Conservation (phyloP, 2,329 filamentous ascomycete genomes). For the Macrophomina phaseolina region DNA sequence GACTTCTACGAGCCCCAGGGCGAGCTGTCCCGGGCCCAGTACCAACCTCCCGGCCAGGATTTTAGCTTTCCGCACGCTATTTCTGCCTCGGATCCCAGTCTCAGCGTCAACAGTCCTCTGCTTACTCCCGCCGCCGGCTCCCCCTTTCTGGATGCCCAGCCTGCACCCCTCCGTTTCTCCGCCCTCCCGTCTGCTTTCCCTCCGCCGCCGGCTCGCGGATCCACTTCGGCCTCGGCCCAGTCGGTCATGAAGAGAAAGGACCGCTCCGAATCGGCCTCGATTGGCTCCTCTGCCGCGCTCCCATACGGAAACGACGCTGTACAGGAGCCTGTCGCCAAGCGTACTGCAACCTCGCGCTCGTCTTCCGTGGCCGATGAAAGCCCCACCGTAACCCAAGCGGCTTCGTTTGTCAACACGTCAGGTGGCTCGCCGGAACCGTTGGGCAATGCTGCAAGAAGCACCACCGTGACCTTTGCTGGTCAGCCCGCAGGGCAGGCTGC, state of each 20-base stretch:
- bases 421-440: background rate
- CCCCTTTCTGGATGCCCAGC: constrained; percentile 7
- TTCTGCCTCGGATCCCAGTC: constrained; percentile 26
- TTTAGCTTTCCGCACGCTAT: constrained; percentile 45
- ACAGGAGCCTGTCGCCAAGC: constrained; percentile 21
- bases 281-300: background rate
- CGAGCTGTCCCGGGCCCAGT: constrained; percentile 47
- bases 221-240: constrained; percentile 4
- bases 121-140: constrained; percentile 6
- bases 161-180: background rate
- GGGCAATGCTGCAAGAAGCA: background rate
- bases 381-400: background rate
- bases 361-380: constrained; percentile 23
- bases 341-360: constrained; percentile 7
- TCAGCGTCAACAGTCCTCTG: constrained; percentile 4
- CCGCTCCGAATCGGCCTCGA: constrained; percentile 16
- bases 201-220: background rate
- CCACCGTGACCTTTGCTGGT: constrained; percentile 27
- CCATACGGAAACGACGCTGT: constrained; percentile 12
- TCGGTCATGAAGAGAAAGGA: constrained; percentile 26
- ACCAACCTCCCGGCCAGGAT: constrained; percentile 41
- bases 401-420: background rate
- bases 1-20: constrained; percentile 53
- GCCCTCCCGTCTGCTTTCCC: constrained; percentile 3
- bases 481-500: constrained; percentile 28